Percentiles rank a stretch among this genome's conserved stretches.
phyloP scores from a whole-genome alignment of 495 filamentous ascomycete genomes.

The Rusavskia elegans region DNA sequence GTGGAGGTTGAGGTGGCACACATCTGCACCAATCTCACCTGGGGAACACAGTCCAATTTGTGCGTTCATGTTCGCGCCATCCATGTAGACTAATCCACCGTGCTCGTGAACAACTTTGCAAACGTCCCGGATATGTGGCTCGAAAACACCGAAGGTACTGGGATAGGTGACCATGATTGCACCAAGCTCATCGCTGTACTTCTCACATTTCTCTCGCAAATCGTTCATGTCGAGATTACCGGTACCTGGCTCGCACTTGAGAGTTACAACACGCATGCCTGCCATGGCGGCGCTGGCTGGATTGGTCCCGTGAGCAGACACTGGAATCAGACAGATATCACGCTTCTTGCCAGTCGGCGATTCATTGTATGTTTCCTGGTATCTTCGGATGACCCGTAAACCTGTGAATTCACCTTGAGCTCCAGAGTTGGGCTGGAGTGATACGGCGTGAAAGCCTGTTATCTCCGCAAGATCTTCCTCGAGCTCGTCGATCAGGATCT shows the following conservation, averaged over 20 bases:
- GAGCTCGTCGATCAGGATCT: constrained; percentile 50
- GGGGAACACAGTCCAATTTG: constrained; percentile 96
- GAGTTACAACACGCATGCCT: constrained; percentile 86
- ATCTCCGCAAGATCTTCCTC: constrained; percentile 67
- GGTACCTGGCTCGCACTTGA: constrained; percentile 80
- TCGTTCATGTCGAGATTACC: constrained; percentile 87
- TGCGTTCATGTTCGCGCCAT: constrained; percentile 98
- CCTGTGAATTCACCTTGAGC: constrained; percentile 96
- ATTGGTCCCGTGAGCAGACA: constrained; percentile 95
- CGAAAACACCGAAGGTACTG: constrained; percentile 92
- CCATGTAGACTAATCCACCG: constrained; percentile 97
- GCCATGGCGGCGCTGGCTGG: constrained; percentile 95
- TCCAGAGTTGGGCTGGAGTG: constrained; percentile 91
- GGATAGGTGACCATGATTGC: constrained; percentile 99
- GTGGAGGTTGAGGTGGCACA: constrained; percentile 95
- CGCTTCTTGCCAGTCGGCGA: constrained; percentile 46
- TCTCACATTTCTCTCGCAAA: constrained; percentile 73
- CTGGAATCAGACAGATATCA: constrained; percentile 91
- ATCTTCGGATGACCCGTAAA: constrained; percentile 82
- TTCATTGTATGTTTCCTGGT: constrained; percentile 70
- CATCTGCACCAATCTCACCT: constrained; percentile 92
- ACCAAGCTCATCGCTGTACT: constrained; percentile 70
- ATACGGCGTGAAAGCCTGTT: constrained; percentile 81
- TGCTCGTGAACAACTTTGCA: constrained; percentile 74
- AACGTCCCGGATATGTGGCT: constrained; percentile 76